Percentiles rank a stretch among this genome's conserved stretches.
These are phyloP conservation scores for Colletotrichum navitas DNA, from an alignment of 2,329 filamentous ascomycete genomes.

Conservation along the genomic window DNA sequence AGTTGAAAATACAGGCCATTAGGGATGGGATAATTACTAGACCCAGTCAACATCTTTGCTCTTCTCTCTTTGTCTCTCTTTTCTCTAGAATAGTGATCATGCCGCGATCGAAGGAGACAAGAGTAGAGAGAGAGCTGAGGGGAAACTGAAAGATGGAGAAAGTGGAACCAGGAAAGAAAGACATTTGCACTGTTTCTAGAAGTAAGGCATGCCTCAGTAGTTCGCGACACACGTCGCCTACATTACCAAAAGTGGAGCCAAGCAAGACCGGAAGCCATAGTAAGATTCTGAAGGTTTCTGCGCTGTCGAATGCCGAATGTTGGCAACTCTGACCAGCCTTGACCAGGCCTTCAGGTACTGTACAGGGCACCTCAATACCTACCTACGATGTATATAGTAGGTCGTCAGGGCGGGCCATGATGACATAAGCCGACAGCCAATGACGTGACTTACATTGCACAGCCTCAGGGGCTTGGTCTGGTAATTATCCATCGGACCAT, in stretches of 20 bases:
- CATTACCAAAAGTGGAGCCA: background rate
- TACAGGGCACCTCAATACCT: background rate
- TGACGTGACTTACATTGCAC: slow-evolving; percentile 13
- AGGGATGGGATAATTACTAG: background rate
- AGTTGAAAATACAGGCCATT: background rate
- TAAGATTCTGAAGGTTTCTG: background rate
- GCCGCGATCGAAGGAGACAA: background rate
- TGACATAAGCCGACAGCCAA: slow-evolving; percentile 1
- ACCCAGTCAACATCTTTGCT: background rate
- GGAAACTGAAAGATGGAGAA: no score
- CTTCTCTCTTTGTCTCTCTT: background rate
- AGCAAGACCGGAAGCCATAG: background rate
- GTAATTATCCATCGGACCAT: background rate
- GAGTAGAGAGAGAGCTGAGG: no score
- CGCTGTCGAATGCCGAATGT: background rate
- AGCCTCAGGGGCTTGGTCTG: slow-evolving; percentile 19
- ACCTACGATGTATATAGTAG: background rate
- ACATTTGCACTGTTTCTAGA: background rate
- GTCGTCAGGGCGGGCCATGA: background rate
- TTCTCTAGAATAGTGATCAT: background rate
- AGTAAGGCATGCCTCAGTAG: background rate
- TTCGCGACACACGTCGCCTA: background rate
- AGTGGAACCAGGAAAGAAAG: no score
- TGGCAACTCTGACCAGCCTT: background rate
- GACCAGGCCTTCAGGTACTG: background rate